Evolutionary conservation across 345 rosid genomes (phyloP), one percentile per base, ranked within the genome.

Genomic region (Corchorus olitorius): DNA sequence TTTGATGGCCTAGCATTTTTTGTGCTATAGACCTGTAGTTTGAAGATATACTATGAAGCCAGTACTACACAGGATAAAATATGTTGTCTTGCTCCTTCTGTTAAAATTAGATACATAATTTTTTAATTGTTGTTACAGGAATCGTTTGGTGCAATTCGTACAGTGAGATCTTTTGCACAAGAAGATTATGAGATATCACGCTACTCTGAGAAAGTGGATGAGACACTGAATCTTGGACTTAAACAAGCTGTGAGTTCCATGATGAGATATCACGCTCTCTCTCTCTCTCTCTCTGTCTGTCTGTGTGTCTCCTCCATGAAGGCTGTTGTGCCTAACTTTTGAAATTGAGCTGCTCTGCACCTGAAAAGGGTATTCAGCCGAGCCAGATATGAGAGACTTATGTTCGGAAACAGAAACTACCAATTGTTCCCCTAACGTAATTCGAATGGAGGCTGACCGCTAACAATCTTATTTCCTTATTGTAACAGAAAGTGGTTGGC

Each of bases 91-190:
- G 60, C 46, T 70, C 19, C 41, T 9, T 70, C 2, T 17, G 45
- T 70, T 34, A 33, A 70, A 70, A 70, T 70, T 46, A 17, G 27
- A 70, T 35, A 10, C 61, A 9, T 22, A 33, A 5, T 5, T 34
- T 52, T 50, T 70, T 0, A 12, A 22, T 55, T 79, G 22, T 70
- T 83, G 35, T 82, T 39, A 27, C 77, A 93, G 99, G 99, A 95
- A 88, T 90, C 99, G 75, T 93, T 95, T 83, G 97, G 99, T 6
- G 98, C 99, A 59, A 85, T 93, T 82, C 92, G 98, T 64, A 95
- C 99, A 0, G 99, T 95, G 62, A 88, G 99, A 85, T 90, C 98
- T 76, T 95, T 95, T 81, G 98, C 99, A 8, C 93, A 93, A 82
- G 98, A 95, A 88, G 65, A 63, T 65, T 81, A 80, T 69, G 90